Evolutionary conservation across 352 stramenopile genomes (phyloP).

Genomic region (Phytophthora pinifolia): DNA sequence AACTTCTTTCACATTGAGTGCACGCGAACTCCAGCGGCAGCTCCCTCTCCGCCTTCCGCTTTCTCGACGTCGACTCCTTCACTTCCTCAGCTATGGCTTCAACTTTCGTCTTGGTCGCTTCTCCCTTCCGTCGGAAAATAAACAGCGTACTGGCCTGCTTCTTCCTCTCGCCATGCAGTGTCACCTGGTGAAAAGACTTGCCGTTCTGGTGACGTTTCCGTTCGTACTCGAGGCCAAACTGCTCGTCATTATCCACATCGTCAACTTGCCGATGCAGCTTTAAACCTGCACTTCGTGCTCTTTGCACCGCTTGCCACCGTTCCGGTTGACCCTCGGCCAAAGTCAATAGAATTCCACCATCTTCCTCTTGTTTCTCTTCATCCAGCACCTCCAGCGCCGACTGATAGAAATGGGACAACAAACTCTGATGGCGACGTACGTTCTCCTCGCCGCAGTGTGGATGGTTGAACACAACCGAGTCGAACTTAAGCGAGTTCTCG

Average conservation of each 20-base stretch:
- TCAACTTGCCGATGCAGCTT: conserved; percentile 42
- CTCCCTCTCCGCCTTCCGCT: conserved; percentile 42
- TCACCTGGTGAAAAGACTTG: conserved; percentile 82
- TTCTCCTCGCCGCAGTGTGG: conserved; percentile 93
- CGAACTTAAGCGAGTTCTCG: conserved; percentile 36
- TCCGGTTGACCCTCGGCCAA: conserved; percentile 74
- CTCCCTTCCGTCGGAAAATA: conserved; percentile 36
- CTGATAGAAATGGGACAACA: conserved; percentile 92
- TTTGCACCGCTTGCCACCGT: conserved; percentile 68
- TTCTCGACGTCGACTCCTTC: conserved; percentile 21
- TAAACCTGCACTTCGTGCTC: conserved; percentile 47
- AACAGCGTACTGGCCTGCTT: conserved; percentile 72
- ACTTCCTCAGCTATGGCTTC: neutral
- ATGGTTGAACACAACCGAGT: conserved; percentile 94
- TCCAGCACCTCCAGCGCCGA: conserved; percentile 53
- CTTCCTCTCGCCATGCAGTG: conserved; percentile 66
- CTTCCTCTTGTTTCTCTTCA: conserved; percentile 10
- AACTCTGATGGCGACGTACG: conserved; percentile 78
- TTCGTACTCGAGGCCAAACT: conserved; percentile 55
- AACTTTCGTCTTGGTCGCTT: neutral
- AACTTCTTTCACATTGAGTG: conserved; percentile 56
- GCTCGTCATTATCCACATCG: conserved; percentile 46
- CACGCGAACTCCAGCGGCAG: conserved; percentile 38
- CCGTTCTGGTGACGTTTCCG: conserved; percentile 89
- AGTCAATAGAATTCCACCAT: conserved; percentile 54